Evolutionary conservation across 257 asterid species (phyloP).

Genomic region (Fraxinus anomala): DNA sequence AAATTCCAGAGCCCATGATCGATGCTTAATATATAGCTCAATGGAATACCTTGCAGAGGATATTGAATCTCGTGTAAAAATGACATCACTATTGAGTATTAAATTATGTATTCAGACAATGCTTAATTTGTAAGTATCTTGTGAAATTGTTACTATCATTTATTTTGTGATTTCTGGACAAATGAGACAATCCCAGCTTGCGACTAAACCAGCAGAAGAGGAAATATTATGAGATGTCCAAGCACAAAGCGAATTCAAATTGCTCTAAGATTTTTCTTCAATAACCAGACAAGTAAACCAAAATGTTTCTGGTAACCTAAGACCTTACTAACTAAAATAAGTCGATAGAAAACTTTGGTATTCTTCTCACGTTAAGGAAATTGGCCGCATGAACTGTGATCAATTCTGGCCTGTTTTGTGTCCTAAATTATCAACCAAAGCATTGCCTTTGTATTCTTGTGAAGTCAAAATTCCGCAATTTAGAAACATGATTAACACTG

Average conservation of each 20-base stretch:
- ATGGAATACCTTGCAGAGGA: conserved; percentile 35
- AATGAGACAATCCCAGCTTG: neutral
- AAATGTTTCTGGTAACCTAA: neutral
- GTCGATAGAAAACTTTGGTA: neutral
- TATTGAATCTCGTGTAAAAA: conserved; percentile 10
- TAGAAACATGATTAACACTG: neutral
- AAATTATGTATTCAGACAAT: neutral
- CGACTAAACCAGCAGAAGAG: neutral
- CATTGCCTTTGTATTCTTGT: neutral
- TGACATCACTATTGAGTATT: neutral
- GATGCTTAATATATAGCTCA: conserved; percentile 33
- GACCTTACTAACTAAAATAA: neutral
- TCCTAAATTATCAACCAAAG: neutral
- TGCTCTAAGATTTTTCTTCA: neutral
- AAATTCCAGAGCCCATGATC: conserved; percentile 70
- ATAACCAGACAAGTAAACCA: neutral
- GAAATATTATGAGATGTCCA: neutral
- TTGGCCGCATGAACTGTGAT: neutral
- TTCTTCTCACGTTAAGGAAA: neutral
- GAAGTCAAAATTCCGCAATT: neutral
- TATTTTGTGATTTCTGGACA: neutral
- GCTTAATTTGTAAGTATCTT: neutral
- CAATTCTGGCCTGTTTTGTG: neutral
- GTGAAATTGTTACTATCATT: neutral
- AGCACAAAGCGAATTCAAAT: neutral